Evolutionary conservation across 169 alveolate genomes (phyloP), one percentile per base, ranked within the genome.

Genomic region (Babesia bigemina): DNA sequence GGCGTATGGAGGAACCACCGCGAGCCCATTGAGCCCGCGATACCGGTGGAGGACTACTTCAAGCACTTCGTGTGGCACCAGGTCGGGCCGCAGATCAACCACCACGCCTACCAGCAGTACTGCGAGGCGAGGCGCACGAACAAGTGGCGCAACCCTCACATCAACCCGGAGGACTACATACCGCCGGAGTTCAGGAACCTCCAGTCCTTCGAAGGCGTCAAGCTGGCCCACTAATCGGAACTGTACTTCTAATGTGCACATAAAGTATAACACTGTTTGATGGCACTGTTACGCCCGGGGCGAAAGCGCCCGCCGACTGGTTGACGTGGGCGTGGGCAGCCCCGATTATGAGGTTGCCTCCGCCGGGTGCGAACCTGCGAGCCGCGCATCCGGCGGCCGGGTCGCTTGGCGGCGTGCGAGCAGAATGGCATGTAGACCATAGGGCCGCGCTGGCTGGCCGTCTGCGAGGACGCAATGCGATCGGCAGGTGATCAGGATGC

Each of bases 51-150:
- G 16, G 94, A 86, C 29, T 90, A 86, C 89, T 75, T 76, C 66
- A 89, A 89, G 50, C 91, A 89, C 84, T 76, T 70, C 69, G 77
- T 69, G 10, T 92, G 96, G 96, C 94, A 92, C 70, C 84, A 86
- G 60, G 86, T 81, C 57, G 96, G 96, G 42, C 93, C 84, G 56
- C 85, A 87, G 57, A 69, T 92, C 29, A 95, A 91, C 62, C 95
- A 91, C 86, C 96, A 92, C 61, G 95, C 96, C 63, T 92, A 84
- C 65, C 85, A 84, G 45, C 96, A 92, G 60, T 92, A 92, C 74
- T 77, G 88, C 59, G 96, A 92, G 84, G 95, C 96, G 39, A 75
- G 96, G 57, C 86, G 96, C 61, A 90, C 96, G 58, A 84, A 77
- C 52, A 88, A 91, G 82, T 92, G 94, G 93, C 60, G 96, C 50